Evolutionary conservation across 257 asterid genomes (phyloP).

Genomic region (Solanum piurae): DNA sequence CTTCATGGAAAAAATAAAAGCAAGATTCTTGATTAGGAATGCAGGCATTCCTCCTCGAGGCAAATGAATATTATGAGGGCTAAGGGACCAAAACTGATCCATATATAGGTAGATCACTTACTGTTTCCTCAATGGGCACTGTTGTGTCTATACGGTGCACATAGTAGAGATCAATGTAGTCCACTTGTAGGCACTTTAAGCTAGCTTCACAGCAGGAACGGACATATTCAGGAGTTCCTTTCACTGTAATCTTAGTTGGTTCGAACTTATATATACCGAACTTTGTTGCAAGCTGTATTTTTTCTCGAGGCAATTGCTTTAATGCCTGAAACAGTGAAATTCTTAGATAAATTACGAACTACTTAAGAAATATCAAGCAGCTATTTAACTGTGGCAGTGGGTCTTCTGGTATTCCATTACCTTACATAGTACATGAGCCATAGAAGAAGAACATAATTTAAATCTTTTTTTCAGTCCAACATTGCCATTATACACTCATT

Average conservation of each 20-base stretch:
- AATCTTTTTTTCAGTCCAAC: neutral
- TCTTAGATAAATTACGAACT: neutral
- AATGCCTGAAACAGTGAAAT: slow-evolving; percentile 28
- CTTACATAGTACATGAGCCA: neutral
- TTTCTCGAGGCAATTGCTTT: slow-evolving; percentile 52
- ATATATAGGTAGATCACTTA: slow-evolving; percentile 2
- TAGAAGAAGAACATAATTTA: neutral
- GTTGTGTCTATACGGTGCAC: slow-evolving; percentile 43
- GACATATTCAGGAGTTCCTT: slow-evolving; percentile 52
- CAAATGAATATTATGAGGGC: neutral
- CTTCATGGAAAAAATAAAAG: neutral
- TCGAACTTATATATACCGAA: slow-evolving; percentile 32
- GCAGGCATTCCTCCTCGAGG: neutral
- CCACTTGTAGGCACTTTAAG: slow-evolving; percentile 47
- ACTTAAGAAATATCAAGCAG: neutral
- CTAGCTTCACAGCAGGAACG: slow-evolving; percentile 62
- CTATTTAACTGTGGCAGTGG: neutral
- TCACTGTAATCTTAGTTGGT: slow-evolving; percentile 20
- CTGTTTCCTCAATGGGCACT: slow-evolving; percentile 63
- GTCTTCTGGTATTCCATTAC: neutral
- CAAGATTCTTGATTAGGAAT: neutral
- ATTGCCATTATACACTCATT: neutral
- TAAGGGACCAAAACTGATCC: neutral
- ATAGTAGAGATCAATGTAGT: slow-evolving; percentile 52
- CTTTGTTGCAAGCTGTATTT: slow-evolving; percentile 51